Conservation (phyloP, 2,329 filamentous ascomycete genomes). For the Penicillium crustosum region DNA sequence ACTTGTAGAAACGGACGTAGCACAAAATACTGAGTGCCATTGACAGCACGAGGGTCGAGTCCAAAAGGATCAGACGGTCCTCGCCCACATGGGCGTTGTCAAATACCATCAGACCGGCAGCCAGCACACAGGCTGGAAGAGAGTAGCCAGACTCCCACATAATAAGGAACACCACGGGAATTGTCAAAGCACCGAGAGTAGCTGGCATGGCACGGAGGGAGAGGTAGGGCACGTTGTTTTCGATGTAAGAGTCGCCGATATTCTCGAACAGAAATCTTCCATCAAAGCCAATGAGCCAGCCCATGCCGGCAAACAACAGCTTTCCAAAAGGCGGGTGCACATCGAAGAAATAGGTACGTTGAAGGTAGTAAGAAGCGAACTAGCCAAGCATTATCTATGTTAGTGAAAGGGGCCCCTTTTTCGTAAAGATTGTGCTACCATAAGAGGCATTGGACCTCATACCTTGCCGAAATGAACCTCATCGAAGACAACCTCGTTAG, state of each 20-base stretch:
- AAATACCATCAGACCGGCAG: constrained; percentile 82
- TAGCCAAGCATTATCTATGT: constrained; percentile 24
- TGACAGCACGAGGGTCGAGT: constrained; percentile 89
- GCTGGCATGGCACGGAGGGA: constrained; percentile 93
- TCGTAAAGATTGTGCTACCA: background rate
- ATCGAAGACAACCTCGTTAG: constrained; percentile 96
- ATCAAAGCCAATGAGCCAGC: constrained; percentile 96
- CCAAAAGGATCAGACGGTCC: constrained; percentile 89
- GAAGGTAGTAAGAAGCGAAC: constrained; percentile 73
- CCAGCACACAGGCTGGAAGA: constrained; percentile 84
- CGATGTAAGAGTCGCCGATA: constrained; percentile 97
- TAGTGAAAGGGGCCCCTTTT: constrained; percentile 12
- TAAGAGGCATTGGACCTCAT: constrained; percentile 31
- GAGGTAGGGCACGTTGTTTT: constrained; percentile 95
- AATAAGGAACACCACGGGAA: constrained; percentile 91
- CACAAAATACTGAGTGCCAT: constrained; percentile 93
- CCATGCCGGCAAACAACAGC: constrained; percentile 93
- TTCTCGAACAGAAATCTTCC: constrained; percentile 98
- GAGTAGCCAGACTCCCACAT: constrained; percentile 99
- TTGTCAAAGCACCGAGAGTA: constrained; percentile 84
- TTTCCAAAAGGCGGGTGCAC: constrained; percentile 98
- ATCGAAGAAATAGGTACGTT: constrained; percentile 99
- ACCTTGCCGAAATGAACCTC: constrained; percentile 99
- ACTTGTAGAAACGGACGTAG: constrained; percentile 98
- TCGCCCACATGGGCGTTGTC: constrained; percentile 98